Percentiles rank a stretch among this genome's conserved stretches.
These are phyloP conservation scores for Wickerhamiella brachini DNA, from an alignment of 805 yeast genomes.

Conservation along the genomic window DNA sequence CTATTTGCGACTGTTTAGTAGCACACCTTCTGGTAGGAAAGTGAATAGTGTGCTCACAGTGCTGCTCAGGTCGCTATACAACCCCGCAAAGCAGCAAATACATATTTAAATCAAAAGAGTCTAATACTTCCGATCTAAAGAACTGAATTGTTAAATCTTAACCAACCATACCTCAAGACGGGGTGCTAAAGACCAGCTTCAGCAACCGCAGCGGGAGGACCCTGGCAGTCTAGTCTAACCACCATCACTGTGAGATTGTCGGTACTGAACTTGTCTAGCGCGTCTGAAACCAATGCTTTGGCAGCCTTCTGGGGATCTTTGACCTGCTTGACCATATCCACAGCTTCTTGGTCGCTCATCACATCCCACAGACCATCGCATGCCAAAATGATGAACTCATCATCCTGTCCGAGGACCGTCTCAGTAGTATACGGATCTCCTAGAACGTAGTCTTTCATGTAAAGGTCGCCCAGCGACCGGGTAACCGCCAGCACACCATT, in stretches of 20 bases:
- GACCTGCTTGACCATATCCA: slow-evolving; percentile 46
- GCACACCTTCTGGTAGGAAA: no score
- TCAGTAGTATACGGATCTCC: slow-evolving; percentile 89
- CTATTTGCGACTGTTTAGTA: no score
- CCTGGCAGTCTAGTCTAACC: slow-evolving; percentile 34
- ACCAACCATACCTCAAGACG: no score
- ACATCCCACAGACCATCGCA: slow-evolving; percentile 99
- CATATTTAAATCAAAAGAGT: no score
- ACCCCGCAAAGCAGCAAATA: no score
- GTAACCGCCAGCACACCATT: slow-evolving; percentile 94
- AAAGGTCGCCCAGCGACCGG: slow-evolving; percentile 84
- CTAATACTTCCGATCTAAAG: no score
- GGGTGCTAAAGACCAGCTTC: background rate
- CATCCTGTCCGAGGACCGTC: slow-evolving; percentile 61
- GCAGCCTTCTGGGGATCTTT: slow-evolving; percentile 55
- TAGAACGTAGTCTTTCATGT: slow-evolving; percentile 75
- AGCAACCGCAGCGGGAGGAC: background rate
- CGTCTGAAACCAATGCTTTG: slow-evolving; percentile 49
- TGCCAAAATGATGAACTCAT: slow-evolving; percentile 75
- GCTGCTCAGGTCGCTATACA: no score
- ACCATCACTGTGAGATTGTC: slow-evolving; percentile 94
- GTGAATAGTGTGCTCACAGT: no score
- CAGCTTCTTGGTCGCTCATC: slow-evolving; percentile 70
- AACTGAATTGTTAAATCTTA: no score
- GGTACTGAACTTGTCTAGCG: slow-evolving; percentile 65